A percentile compares a stretch with the other conserved stretches of the same genome.
These are phyloP conservation scores for Naegleria gruberi DNA, from an alignment of 208 protist species.

Conservation along the genomic window DNA sequence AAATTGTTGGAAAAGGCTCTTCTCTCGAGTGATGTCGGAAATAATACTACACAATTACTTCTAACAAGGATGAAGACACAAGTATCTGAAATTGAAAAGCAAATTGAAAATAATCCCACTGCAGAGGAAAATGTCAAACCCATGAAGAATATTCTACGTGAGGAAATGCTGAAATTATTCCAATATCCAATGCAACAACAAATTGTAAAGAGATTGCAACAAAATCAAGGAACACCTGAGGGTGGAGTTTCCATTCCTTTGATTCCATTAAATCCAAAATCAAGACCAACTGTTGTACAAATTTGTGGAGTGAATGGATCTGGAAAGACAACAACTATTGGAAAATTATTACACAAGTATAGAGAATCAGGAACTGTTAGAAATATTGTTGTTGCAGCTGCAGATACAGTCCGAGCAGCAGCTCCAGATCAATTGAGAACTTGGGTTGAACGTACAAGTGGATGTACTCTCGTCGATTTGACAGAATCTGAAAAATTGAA, in stretches of 20 bases:
- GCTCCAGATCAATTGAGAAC: constrained; percentile 1
- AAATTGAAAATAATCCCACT: not conserved
- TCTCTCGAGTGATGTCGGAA: not conserved
- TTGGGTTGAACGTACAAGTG: not conserved
- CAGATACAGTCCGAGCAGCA: not conserved
- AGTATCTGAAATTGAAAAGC: not conserved
- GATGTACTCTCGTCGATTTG: not conserved
- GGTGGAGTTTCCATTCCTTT: not conserved
- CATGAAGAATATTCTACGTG: not conserved
- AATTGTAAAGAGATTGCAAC: not conserved
- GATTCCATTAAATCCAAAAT: not conserved
- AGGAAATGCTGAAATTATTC: constrained; percentile 3
- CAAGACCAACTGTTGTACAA: not conserved
- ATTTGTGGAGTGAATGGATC: not conserved
- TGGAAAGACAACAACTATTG: constrained; percentile 12
- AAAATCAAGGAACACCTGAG: not conserved
- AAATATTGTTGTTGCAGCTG: constrained; percentile 2
- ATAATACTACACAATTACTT: not conserved
- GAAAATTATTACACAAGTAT: not conserved
- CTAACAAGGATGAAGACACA: not conserved
- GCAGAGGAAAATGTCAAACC: not conserved
- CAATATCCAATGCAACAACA: not conserved
- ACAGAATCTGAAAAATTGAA: not conserved
- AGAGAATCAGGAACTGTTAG: not conserved
- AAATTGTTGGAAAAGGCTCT: not conserved